Percentiles rank a stretch among this genome's conserved stretches.
Conservation (phyloP, 2,329 filamentous ascomycete genomes). For the Ophiocordyceps camponoti-saundersi region DNA sequence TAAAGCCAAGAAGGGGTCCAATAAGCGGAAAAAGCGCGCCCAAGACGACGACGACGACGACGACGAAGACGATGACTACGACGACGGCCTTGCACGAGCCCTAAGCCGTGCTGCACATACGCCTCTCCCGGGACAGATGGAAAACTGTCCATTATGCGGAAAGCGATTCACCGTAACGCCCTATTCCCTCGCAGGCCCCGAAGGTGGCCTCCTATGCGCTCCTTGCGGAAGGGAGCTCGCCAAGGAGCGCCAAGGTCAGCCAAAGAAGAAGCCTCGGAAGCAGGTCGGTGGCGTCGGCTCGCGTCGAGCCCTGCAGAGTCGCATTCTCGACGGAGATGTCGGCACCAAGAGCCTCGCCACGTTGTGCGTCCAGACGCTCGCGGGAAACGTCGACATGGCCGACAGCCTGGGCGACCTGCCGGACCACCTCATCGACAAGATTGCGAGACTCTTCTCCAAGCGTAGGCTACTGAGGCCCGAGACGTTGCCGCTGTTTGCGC, state of each 20-base stretch:
- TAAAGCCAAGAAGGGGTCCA: slow-evolving; percentile 41
- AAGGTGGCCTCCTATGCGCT: slow-evolving; percentile 73
- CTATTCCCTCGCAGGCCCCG: slow-evolving; percentile 66
- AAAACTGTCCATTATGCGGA: slow-evolving; percentile 69
- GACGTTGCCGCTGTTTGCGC: slow-evolving; percentile 40
- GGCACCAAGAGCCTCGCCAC: slow-evolving; percentile 54
- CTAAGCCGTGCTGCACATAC: slow-evolving; percentile 28
- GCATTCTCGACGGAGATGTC: slow-evolving; percentile 60
- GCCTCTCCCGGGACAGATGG: slow-evolving; percentile 67
- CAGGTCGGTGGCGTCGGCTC: slow-evolving; percentile 35
- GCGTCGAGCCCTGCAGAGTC: slow-evolving; percentile 65
- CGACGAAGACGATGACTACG: slow-evolving; percentile 24
- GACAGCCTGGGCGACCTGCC: slow-evolving; percentile 46
- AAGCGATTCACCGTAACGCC: slow-evolving; percentile 88
- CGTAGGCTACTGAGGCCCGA: slow-evolving; percentile 34
- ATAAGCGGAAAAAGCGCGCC: slow-evolving; percentile 29
- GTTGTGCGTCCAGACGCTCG: slow-evolving; percentile 44
- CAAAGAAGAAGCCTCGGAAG: slow-evolving; percentile 28
- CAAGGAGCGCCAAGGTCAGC: slow-evolving; percentile 34
- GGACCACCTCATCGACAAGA: slow-evolving; percentile 35
- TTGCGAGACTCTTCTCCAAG: slow-evolving; percentile 43
- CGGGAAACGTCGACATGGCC: slow-evolving; percentile 44
- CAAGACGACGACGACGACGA: slow-evolving; percentile 19
- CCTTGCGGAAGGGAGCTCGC: slow-evolving; percentile 63
- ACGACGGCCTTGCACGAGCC: slow-evolving; percentile 21